A percentile compares a stretch with the other conserved stretches of the same genome.
Evolutionary conservation across 1,139 yeast species (phyloP).

Genomic region (Zygosaccharomyces pseudobailii): DNA sequence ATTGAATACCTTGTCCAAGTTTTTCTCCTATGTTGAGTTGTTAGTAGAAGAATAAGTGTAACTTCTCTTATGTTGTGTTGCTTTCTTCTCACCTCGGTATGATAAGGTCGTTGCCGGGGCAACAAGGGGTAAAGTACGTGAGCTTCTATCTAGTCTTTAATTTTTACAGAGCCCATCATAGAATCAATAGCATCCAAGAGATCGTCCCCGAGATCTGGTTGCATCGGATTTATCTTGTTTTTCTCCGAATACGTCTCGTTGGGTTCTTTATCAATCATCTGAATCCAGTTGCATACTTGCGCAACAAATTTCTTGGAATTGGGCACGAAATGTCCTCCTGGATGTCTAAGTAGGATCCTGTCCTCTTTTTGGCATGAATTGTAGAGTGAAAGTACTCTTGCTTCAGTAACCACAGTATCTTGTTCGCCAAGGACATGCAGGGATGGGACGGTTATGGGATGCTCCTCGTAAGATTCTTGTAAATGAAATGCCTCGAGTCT

Average conservation of each 20-base stretch:
- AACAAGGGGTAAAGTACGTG: not conserved
- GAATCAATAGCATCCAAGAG: constrained; percentile 29
- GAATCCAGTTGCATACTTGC: constrained; percentile 56
- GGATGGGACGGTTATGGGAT: constrained; percentile 47
- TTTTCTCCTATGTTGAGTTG: not conserved
- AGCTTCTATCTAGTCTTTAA: not conserved
- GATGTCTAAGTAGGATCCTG: constrained; percentile 56
- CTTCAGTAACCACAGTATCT: constrained; percentile 80
- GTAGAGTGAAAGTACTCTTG: constrained; percentile 54
- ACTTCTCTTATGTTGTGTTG: not conserved
- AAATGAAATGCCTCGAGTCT: constrained; percentile 51
- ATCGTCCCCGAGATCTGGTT: constrained; percentile 27
- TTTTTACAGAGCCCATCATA: constrained; percentile 4
- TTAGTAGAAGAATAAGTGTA: not conserved
- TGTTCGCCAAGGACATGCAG: constrained; percentile 80
- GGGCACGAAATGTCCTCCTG: constrained; percentile 90
- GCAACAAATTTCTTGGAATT: constrained; percentile 57
- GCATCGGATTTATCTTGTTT: constrained; percentile 1
- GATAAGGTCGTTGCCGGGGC: constrained; percentile 1
- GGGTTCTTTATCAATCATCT: constrained; percentile 3
- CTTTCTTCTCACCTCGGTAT: not conserved
- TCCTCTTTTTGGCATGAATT: constrained; percentile 48
- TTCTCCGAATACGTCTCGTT: not conserved
- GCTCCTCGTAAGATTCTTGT: constrained; percentile 40
- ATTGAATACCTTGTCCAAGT: not conserved